phyloP scores from a whole-genome alignment of 441 rosid species.

The Aleurites moluccanus region DNA sequence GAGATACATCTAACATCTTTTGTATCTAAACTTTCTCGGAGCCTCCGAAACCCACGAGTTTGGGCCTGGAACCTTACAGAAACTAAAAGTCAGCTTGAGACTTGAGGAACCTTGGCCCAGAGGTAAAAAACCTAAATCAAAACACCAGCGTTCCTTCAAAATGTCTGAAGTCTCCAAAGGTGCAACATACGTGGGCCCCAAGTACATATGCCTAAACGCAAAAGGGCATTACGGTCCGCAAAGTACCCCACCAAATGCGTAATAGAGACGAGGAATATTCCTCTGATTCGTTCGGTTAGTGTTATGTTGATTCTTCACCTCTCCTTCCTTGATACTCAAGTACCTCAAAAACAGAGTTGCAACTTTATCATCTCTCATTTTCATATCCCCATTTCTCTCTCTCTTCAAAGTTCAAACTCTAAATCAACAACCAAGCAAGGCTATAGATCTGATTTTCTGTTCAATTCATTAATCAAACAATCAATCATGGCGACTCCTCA shows the following conservation, averaged over 20 bases:
- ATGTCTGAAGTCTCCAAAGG: neutral
- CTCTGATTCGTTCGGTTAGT: too few species aligned
- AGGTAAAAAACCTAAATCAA: neutral
- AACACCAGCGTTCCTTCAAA: neutral
- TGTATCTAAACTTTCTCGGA: too few species aligned
- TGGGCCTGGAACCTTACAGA: too few species aligned
- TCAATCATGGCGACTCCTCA: slow-evolving; percentile 65
- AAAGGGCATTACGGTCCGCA: neutral
- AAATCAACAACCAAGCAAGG: neutral
- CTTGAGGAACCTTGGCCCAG: neutral
- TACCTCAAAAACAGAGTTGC: neutral
- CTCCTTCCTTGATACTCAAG: neutral
- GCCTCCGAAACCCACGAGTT: too few species aligned
- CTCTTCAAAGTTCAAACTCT: neutral
- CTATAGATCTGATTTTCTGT: neutral
- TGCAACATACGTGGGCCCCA: neutral
- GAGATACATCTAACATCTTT: too few species aligned
- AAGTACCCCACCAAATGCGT: neutral
- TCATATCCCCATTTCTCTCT: neutral
- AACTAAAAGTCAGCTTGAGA: too few species aligned
- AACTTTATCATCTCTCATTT: neutral
- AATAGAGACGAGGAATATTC: slow-evolving; percentile 3
- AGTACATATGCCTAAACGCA: neutral
- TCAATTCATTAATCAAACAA: slow-evolving; percentile 7
- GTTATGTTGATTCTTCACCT: neutral